phyloP scores from a whole-genome alignment of 306 rosid species.

The Citrullus amarus region DNA sequence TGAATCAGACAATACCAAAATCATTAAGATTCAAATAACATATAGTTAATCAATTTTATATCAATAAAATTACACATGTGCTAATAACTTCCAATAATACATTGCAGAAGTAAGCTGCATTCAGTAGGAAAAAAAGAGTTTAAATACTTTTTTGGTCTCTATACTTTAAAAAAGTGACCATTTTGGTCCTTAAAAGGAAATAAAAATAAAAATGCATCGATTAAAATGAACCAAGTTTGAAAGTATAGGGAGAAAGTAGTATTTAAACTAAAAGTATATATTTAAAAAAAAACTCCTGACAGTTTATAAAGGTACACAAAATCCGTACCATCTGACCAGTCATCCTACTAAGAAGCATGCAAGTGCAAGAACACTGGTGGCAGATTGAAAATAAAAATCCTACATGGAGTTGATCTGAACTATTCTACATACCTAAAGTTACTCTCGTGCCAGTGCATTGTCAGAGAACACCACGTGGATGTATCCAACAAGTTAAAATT shows the following conservation, averaged over 20 bases:
- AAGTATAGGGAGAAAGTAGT: background rate
- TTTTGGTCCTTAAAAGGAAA: no score
- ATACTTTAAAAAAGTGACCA: no score
- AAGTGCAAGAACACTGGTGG: background rate
- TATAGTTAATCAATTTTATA: background rate
- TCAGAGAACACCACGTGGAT: background rate
- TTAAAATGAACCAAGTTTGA: background rate
- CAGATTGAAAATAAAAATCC: background rate
- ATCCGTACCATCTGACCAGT: background rate
- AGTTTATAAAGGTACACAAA: background rate
- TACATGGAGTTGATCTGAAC: background rate
- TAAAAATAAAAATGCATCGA: no score
- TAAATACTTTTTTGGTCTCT: no score
- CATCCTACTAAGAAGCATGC: background rate
- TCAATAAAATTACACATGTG: background rate
- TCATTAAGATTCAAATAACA: background rate
- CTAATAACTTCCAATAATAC: background rate
- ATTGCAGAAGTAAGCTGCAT: background rate
- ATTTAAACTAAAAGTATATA: no score
- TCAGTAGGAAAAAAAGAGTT: background rate
- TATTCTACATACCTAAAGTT: background rate
- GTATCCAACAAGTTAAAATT: background rate
- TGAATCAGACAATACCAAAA: slow-evolving; percentile 7
- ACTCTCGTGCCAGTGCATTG: background rate
- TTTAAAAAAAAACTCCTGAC: background rate